Base-by-base conservation (phyloP, 2,329 filamentous ascomycete genomes). In the Tolypocladium amazonense region DNA sequence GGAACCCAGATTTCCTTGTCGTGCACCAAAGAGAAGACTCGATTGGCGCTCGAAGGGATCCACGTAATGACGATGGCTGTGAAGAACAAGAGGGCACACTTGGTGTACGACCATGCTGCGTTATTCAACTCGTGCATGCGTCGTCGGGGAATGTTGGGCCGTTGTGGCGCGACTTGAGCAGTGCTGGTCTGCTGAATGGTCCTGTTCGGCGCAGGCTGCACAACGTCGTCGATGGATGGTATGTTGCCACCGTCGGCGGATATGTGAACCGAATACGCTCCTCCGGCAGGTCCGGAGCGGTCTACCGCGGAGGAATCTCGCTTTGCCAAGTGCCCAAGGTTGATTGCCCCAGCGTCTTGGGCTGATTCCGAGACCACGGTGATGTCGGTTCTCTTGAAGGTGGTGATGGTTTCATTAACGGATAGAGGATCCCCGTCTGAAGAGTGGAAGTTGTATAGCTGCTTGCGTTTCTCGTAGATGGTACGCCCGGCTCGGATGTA, bases 11-110 rank as follows among this genome's bases (percentile, higher is more conserved):
- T 73, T 4, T 78, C 61, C 33, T 80, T 73, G 0, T 79, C 75
- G 66, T 88, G 77, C 11, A 85, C 77, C 20, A 92, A 77, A 4
- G 84, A 84, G 72, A 88, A 92, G 20, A 92, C 81, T 12, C 90
- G 81, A 70, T 95, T 94, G 61, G 88, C 81, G 27, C 86, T 89
- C 1, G 88, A 92, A 1, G 84, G 90, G 60, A 92, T 84, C 88
- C 88, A 90, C 7, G 88, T 89, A 33, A 90, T 81, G 57, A 89
- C 77, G 61, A 90, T 79, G 0, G 87, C 87, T 0, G 84, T 79
- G 72, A 90, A 90, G 77, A 90, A 89, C 11, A 90, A 78, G 35
- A 89, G 76, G 0, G 88, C 81, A 55, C 87, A 88, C 66, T 88
- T 88, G 59, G 86, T 83, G 69, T 90, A 90, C 1, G 82, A 80